A percentile compares a stretch with the other conserved stretches of the same genome.
These are phyloP conservation scores for Mortierella sp. DNA, from an alignment of 371 early-diverging fungal species.

Conservation along the genomic window DNA sequence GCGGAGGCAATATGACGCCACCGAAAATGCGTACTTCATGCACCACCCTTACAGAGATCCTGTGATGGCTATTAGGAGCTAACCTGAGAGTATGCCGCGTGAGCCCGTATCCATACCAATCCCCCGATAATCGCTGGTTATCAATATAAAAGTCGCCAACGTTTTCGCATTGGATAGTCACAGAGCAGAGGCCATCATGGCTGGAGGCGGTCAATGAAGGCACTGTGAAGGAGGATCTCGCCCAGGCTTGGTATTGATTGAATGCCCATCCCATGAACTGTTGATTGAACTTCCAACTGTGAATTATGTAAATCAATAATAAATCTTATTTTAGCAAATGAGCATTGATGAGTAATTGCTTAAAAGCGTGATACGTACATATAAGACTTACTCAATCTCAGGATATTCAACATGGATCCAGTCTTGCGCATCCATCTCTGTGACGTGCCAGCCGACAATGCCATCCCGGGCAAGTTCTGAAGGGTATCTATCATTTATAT, in stretches of 20 bases:
- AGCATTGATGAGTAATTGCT: not conserved
- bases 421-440: slow-evolving; percentile 57
- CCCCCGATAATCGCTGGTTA: slow-evolving; percentile 58
- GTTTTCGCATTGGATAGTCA: slow-evolving; percentile 59
- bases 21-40: slow-evolving; percentile 79
- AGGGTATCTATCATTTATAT: slow-evolving; percentile 61
- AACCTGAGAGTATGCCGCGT: slow-evolving; percentile 59
- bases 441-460: slow-evolving; percentile 64
- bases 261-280: slow-evolving; percentile 70
- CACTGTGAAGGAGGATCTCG: slow-evolving; percentile 52
- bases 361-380: not conserved
- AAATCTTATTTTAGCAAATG: not conserved
- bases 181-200: slow-evolving; percentile 23
- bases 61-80: slow-evolving; percentile 59
- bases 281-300: slow-evolving; percentile 70
- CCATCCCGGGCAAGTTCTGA: slow-evolving; percentile 76
- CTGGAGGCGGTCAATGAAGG: slow-evolving; percentile 1
- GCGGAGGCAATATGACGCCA: slow-evolving; percentile 63
- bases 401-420: slow-evolving; percentile 54
- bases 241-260: slow-evolving; percentile 68
- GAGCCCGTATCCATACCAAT: slow-evolving; percentile 60
- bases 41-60: slow-evolving; percentile 65
- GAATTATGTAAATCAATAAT: not conserved
- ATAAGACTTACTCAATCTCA: slow-evolving; percentile 60
- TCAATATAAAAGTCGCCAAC: slow-evolving; percentile 64